Base-by-base conservation (phyloP, 2,329 filamentous ascomycete genomes). In the Exophiala xenobiotica region DNA sequence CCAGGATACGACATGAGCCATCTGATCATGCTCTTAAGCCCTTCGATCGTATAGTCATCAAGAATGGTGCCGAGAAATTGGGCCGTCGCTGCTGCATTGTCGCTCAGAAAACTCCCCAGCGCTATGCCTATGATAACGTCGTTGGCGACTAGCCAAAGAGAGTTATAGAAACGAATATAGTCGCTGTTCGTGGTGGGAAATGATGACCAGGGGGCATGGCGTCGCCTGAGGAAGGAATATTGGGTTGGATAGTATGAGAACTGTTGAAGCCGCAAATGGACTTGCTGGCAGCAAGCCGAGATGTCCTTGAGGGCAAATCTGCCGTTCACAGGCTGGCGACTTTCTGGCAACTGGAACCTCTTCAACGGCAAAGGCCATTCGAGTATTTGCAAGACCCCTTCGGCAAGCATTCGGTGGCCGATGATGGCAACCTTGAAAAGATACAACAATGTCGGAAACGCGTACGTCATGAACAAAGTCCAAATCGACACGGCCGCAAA, bases 201-300 rank as follows among this genome's bases (percentile, higher is more conserved):
- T 67, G 92, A 97, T 52, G 90, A 88, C 92, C 93, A 97, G 62
- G 95, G 90, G 57, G 86, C 84, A 66, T 95, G 95, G 31, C 91
- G 80, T 65, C 88, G 85, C n/a, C 91, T 86, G 40, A 99, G 71
- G 12, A 90, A 97, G 37, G 92, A 79, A 66, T 97, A 96, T 68
- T 99, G 92, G 70, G 95, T 90, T 2, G 93, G 95, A 91, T 92
- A 97, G 69, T 99, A 99, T 70, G 92, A 97, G 66, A 97, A 97
- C 67, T 99, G 93, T 67, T 97, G 90, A 18, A 99, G 78, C 4
- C 93, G 87, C 59, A 99, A 96, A 70, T 99, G 93, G 27, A 99
- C 85, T 70, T 99, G 93, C 68, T 99, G 93, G 19, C 93, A 93
- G 0, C 92, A 97, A 11, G 93, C 93, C 24, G 91, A 97, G 38